These are phyloP conservation scores for Pochonia chlamydosporia DNA, from an alignment of 2,329 filamentous ascomycete genomes.

Conservation along the genomic window DNA sequence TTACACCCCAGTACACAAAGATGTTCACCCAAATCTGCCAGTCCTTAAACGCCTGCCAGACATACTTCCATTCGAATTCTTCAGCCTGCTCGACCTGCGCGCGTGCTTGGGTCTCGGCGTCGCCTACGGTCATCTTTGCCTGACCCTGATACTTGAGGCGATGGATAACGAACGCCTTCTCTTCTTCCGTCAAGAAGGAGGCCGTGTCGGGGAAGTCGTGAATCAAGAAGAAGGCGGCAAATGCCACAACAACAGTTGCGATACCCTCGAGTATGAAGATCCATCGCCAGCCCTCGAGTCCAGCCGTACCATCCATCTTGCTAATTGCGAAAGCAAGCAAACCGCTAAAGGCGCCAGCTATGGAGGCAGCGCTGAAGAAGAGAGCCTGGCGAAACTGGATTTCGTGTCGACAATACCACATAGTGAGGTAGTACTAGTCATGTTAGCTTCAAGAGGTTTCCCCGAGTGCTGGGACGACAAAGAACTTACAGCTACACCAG, in stretches of 20 bases:
- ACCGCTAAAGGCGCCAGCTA: conserved; percentile 73
- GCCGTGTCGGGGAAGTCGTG: conserved; percentile 80
- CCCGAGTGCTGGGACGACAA: not conserved
- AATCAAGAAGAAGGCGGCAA: conserved; percentile 63
- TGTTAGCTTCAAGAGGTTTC: not conserved
- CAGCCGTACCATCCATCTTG: conserved; percentile 62
- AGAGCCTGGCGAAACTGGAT: conserved; percentile 56
- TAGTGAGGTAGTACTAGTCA: conserved; percentile 45
- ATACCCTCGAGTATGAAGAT: conserved; percentile 68
- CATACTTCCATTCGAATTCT: conserved; percentile 68
- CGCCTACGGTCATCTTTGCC: conserved; percentile 7
- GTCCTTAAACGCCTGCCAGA: conserved; percentile 66
- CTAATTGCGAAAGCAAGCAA: conserved; percentile 64
- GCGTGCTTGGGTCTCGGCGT: conserved; percentile 11
- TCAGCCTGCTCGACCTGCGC: conserved; percentile 58
- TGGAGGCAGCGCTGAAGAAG: conserved; percentile 77
- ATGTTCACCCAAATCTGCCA: conserved; percentile 69
- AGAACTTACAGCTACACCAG: conserved; percentile 47
- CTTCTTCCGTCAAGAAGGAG: conserved; percentile 63
- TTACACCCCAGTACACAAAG: conserved; percentile 59
- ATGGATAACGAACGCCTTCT: conserved; percentile 64
- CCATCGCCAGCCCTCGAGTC: conserved; percentile 56
- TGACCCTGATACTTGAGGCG: conserved; percentile 62
- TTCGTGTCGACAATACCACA: conserved; percentile 55
- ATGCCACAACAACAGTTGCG: conserved; percentile 61